Evolutionary conservation across 1,284 basidiomycete genomes (phyloP).

Genomic region (Volvariella volvacea): DNA sequence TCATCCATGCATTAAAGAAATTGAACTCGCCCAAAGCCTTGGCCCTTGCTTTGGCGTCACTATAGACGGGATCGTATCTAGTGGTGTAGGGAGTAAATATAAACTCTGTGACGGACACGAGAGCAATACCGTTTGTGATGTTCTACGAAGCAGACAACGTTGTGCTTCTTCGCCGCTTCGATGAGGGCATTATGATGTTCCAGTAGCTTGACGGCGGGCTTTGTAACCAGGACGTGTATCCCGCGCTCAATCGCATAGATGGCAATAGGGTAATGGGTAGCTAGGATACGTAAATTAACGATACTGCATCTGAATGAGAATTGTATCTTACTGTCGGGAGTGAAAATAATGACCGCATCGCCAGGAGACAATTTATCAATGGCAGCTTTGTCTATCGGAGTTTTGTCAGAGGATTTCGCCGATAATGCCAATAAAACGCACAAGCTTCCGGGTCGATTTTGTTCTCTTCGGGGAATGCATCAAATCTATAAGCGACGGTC

Average conservation of each 20-base stretch:
- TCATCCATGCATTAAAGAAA: conserved; percentile 91
- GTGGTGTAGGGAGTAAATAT: conserved; percentile 1
- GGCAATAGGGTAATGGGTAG: conserved; percentile 82
- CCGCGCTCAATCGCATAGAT: conserved; percentile 79
- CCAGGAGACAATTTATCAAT: conserved; percentile 75
- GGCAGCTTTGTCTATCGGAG: conserved; percentile 70
- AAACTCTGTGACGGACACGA: neutral
- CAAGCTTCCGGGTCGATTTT: conserved; percentile 77
- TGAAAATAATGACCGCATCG: conserved; percentile 85
- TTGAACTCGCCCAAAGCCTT: conserved; percentile 84
- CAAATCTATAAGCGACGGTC: conserved; percentile 50
- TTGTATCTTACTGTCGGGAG: conserved; percentile 65
- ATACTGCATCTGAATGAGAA: conserved; percentile 1
- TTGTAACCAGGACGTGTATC: conserved; percentile 87
- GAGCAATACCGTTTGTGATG: conserved; percentile 68
- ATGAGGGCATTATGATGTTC: conserved; percentile 78
- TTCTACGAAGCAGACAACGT: conserved; percentile 87
- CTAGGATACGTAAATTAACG: conserved; percentile 28
- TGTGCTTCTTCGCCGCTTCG: conserved; percentile 67
- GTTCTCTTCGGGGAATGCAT: conserved; percentile 70
- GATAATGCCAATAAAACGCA: conserved; percentile 28
- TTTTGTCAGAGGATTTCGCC: neutral
- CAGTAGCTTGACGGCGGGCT: conserved; percentile 85
- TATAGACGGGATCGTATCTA: conserved; percentile 89
- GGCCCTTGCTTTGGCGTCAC: conserved; percentile 78